Evolutionary conservation across 106 monocot species (phyloP).

Genomic region (Dendrobium catenatum): DNA sequence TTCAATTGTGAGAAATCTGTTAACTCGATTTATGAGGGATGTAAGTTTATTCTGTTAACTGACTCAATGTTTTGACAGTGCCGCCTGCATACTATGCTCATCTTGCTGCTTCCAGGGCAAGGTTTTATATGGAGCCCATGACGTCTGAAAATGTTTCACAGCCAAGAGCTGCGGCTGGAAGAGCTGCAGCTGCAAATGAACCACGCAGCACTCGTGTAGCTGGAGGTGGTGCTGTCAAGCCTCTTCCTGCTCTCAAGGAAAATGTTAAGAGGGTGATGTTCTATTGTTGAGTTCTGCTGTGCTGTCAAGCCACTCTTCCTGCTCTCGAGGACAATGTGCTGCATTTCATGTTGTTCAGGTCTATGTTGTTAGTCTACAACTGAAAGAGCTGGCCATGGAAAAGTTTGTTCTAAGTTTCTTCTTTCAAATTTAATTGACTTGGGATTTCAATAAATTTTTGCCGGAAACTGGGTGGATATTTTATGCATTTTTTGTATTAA

Average conservation of each 20-base stretch:
- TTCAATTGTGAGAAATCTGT: not conserved
- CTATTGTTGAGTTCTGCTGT: slow-evolving; percentile 30
- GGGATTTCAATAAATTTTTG: too few species aligned
- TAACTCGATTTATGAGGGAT: not conserved
- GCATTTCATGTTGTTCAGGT: not conserved
- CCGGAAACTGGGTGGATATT: too few species aligned
- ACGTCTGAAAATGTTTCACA: slow-evolving; percentile 36
- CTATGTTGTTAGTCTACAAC: not conserved
- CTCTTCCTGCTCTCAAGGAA: slow-evolving; percentile 55
- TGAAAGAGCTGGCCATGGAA: not conserved
- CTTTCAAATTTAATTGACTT: too few species aligned
- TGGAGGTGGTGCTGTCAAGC: slow-evolving; percentile 32
- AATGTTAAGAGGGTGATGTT: slow-evolving; percentile 56
- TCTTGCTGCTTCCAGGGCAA: slow-evolving; percentile 72
- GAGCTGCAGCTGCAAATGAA: slow-evolving; percentile 8
- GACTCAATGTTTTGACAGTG: slow-evolving; percentile 26
- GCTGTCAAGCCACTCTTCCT: slow-evolving; percentile 54
- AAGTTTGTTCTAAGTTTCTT: too few species aligned
- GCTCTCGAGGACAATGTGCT: slow-evolving; percentile 42
- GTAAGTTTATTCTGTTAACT: not conserved
- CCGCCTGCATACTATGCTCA: slow-evolving; percentile 85
- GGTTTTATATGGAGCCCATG: slow-evolving; percentile 72
- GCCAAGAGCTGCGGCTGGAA: slow-evolving; percentile 22
- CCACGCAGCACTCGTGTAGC: slow-evolving; percentile 15
- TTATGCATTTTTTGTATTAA: too few species aligned